A percentile compares a stretch with the other conserved stretches of the same genome.
phyloP scores from a whole-genome alignment of 257 asterid genomes.

The Knoxia roxburghii region DNA sequence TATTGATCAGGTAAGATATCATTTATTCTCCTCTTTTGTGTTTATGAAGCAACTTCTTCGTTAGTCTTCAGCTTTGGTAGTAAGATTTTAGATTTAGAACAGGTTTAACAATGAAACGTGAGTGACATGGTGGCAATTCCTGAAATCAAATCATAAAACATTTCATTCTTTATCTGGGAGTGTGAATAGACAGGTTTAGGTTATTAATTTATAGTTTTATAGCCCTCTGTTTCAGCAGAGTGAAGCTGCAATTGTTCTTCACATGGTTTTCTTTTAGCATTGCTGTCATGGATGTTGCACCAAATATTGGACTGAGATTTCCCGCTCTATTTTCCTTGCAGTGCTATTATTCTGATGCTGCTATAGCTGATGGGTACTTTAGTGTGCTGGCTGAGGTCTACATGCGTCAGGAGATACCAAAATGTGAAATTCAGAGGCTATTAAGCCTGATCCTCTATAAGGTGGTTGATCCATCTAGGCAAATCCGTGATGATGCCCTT shows the following conservation, averaged over 20 bases:
- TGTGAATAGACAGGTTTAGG: neutral
- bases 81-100: neutral
- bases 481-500: slow-evolving; percentile 98
- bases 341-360: slow-evolving; percentile 98
- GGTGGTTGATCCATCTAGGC: slow-evolving; percentile 99
- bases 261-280: neutral
- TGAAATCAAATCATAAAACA: neutral
- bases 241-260: neutral
- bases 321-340: slow-evolving; percentile 30
- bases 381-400: slow-evolving; percentile 99
- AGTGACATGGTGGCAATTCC: neutral
- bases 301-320: slow-evolving; percentile 14
- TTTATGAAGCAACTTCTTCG: neutral
- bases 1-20: slow-evolving; percentile 83
- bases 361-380: slow-evolving; percentile 98
- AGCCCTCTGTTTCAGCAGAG: neutral
- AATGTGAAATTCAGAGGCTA: slow-evolving; percentile 96
- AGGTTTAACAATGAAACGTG: neutral
- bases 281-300: slow-evolving; percentile 15
- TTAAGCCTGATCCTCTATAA: slow-evolving; percentile 94
- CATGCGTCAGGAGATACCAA: slow-evolving; percentile 98
- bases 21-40: neutral
- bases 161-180: neutral
- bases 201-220: neutral
- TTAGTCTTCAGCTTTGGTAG: neutral